Conservation (phyloP, 345 rosid species). For the Eucalyptus polybractea region DNA sequence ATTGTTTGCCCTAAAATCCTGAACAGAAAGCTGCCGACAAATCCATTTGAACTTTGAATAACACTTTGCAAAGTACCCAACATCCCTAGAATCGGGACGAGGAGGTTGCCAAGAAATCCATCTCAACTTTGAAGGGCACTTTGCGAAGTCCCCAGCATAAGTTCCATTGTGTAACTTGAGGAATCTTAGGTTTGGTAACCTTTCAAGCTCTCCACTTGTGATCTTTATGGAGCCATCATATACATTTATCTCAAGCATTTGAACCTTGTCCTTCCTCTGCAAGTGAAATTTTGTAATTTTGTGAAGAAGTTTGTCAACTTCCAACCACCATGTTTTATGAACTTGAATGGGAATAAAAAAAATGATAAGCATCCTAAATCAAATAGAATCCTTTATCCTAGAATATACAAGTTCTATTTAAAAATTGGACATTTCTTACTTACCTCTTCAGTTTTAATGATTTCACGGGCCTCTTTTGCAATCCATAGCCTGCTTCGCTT, state of each 20-base stretch:
- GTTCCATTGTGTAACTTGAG: too few species aligned
- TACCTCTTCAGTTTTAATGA: background rate
- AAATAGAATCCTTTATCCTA: background rate
- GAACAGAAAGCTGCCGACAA: background rate
- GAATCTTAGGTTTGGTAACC: too few species aligned
- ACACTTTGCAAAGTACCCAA: background rate
- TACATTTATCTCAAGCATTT: fast-evolving
- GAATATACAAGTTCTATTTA: background rate
- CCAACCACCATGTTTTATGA: too few species aligned
- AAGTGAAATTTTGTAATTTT: too few species aligned
- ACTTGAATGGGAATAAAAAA: too few species aligned
- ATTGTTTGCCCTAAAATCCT: too few species aligned
- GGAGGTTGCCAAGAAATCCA: too few species aligned
- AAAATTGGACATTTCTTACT: background rate
- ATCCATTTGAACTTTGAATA: background rate
- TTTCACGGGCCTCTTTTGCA: background rate
- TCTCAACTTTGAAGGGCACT: too few species aligned
- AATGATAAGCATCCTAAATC: background rate
- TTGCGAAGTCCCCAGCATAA: fast-evolving
- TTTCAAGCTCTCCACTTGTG: too few species aligned
- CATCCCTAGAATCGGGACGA: background rate
- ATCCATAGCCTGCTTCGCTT: background rate
- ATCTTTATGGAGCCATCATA: too few species aligned
- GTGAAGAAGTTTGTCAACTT: too few species aligned
- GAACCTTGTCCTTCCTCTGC: too few species aligned